Percentiles rank a stretch among this genome's conserved stretches.
Conservation (phyloP, 371 early-diverging fungal genomes). For the Ecytonucleospora hepatopenaei region DNA sequence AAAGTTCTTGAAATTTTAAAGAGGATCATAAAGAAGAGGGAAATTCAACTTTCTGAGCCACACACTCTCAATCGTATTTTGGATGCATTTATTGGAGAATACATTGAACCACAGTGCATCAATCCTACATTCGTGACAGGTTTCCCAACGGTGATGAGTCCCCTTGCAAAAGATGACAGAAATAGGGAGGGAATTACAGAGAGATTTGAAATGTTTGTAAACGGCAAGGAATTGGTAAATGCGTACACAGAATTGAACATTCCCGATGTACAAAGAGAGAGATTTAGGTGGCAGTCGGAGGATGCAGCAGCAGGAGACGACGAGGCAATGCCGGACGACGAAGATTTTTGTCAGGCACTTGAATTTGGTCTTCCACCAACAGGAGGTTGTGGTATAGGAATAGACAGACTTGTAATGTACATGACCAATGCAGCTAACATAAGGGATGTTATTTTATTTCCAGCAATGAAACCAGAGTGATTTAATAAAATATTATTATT, state of each 20-base stretch:
- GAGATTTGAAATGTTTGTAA: slow-evolving; percentile 95
- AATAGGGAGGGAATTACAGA: slow-evolving; percentile 77
- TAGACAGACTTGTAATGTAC: slow-evolving; percentile 95
- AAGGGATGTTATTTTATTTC: slow-evolving; percentile 88
- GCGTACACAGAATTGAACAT: slow-evolving; percentile 96
- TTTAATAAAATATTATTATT: slow-evolving; percentile 11
- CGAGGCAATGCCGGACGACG: slow-evolving; percentile 93
- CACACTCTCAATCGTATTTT: slow-evolving; percentile 81
- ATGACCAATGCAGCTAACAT: slow-evolving; percentile 92
- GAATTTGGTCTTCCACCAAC: slow-evolving; percentile 98
- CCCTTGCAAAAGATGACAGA: slow-evolving; percentile 93
- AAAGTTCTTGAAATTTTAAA: slow-evolving; percentile 72
- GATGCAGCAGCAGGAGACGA: slow-evolving; percentile 96
- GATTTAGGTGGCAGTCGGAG: slow-evolving; percentile 85
- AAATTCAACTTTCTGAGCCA: slow-evolving; percentile 79
- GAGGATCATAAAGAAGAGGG: slow-evolving; percentile 75
- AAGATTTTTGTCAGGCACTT: slow-evolving; percentile 84
- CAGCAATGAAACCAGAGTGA: slow-evolving; percentile 61
- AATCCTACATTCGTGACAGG: slow-evolving; percentile 88
- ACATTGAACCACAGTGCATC: slow-evolving; percentile 79
- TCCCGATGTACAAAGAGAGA: slow-evolving; percentile 82
- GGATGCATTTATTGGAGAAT: slow-evolving; percentile 94
- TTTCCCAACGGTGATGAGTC: slow-evolving; percentile 95
- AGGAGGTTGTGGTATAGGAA: slow-evolving; percentile 89
- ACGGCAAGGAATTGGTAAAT: slow-evolving; percentile 93